Base-by-base conservation (phyloP, 1,284 basidiomycete species). In the Fomes fomentarius region DNA sequence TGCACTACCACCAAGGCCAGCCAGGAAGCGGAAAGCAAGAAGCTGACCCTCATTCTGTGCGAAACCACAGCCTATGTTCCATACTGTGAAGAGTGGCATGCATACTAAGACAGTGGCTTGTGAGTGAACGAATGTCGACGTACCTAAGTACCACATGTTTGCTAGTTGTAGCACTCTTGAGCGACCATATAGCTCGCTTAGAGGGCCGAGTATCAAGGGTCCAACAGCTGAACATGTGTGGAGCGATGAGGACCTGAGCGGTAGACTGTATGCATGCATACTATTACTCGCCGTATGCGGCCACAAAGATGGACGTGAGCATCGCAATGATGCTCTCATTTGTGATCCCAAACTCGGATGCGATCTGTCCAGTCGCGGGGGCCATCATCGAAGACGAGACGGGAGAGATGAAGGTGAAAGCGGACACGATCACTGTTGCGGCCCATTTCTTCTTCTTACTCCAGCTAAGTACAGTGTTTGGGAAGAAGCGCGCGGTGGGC, bases 371-470 rank as follows among this genome's bases (percentile, higher is more conserved):
- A 1, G 78, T 75, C 0, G 88, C 86, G 0, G 89, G 87, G 0
- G 91, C 85, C 28, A 89, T 77, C 81, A 91, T 88, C n/a, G 85
- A 81, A 3, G 85, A 86, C 1, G 86, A 82, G 3, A 87, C 76
- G 0, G 85, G 85, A 8, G 78, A 80, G 50, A 89, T 84, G 63
- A 88, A 87, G 0, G 83, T 85, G 67, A 84, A 85, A 0, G 79
- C 75, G 7, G 84, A 87, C 0, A 89, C 82, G 35, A 86, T 77
- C 21, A 77, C 54, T 0, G 83, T 86, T 0, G 85, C 82, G 1
- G 76, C 76, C 82, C 86, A 84, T 76, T 87, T 88, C 54, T 77
- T 75, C 38, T 69, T 70, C 55, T 74, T 77, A 0, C 74, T 63
- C 88, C 89, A 91, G 69, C 83, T 85, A 54, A 35, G 33, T 15